phyloP scores from a whole-genome alignment of 129 eudicot genomes.

The Helianthus tuberosus region DNA sequence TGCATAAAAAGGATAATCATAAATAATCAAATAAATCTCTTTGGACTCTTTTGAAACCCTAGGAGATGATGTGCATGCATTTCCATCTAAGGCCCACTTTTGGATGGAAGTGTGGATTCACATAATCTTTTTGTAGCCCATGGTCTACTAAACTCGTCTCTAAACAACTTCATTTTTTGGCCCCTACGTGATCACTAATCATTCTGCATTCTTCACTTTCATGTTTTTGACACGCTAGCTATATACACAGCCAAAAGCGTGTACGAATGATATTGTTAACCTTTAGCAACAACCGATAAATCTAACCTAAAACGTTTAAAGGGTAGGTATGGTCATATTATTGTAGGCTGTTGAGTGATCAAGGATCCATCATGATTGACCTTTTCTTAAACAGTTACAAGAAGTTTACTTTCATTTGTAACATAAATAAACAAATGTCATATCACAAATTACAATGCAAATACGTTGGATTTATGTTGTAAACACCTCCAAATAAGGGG shows the following conservation, averaged over 20 bases:
- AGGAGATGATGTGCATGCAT: conserved; percentile 3
- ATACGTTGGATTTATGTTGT: too few relatives aligned
- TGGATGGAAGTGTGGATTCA: conserved; percentile 2
- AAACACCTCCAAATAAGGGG: too few relatives aligned
- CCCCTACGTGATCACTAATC: neutral
- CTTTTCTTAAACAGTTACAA: neutral
- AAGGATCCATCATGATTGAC: neutral
- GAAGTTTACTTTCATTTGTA: neutral
- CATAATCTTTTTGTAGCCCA: neutral
- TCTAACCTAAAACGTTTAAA: neutral
- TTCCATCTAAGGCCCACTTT: neutral
- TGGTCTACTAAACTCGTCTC: neutral
- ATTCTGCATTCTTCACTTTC: neutral
- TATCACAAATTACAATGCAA: too few relatives aligned
- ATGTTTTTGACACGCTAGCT: conserved; percentile 5
- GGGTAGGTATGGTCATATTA: neutral
- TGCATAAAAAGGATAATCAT: neutral
- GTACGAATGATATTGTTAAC: neutral
- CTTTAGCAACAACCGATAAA: neutral
- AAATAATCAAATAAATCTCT: neutral
- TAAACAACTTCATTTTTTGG: conserved; percentile 4
- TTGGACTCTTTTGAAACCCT: neutral
- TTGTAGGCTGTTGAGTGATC: neutral
- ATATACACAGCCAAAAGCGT: neutral
- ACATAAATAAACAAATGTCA: neutral